These are phyloP conservation scores for Pythium biforme DNA, from an alignment of 352 stramenopile species.

Conservation along the genomic window DNA sequence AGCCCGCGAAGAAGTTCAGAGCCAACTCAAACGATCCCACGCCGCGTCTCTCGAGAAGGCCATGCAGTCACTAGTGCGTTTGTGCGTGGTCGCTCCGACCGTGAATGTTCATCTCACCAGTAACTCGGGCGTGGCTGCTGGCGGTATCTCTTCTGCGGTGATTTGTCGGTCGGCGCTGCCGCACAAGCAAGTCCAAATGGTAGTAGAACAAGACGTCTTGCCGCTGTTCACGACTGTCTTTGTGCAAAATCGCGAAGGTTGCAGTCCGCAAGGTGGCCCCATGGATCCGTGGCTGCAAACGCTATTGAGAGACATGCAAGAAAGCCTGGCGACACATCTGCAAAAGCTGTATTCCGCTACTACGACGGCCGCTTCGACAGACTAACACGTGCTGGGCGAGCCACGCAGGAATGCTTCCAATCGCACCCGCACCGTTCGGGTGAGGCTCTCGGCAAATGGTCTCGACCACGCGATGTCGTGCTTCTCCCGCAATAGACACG, in stretches of 20 bases:
- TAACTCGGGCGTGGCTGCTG: background rate
- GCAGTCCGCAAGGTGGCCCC: constrained; percentile 17
- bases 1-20: constrained; percentile 22
- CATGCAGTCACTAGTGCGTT: constrained; percentile 48
- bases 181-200: constrained; percentile 43
- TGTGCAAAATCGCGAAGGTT: constrained; percentile 36
- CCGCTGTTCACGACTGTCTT: constrained; percentile 57
- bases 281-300: constrained; percentile 62
- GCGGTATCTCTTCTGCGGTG: constrained; percentile 10
- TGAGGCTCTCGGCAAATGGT: constrained; percentile 15
- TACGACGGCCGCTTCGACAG: background rate
- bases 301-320: constrained; percentile 71
- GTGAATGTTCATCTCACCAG: constrained; percentile 74
- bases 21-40: constrained; percentile 34
- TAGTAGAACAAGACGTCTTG: constrained; percentile 69
- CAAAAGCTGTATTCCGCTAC: constrained; percentile 15
- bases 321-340: constrained; percentile 62
- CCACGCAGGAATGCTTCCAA: background rate
- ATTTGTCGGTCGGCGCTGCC: constrained; percentile 31
- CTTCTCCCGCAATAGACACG: constrained; percentile 4
- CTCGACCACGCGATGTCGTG: constrained; percentile 10
- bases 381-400: background rate
- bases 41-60: constrained; percentile 33
- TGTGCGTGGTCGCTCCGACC: constrained; percentile 80
- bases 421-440: background rate